Evolutionary conservation across 306 rosid species (phyloP).

Genomic region (Trifolium pratense): DNA sequence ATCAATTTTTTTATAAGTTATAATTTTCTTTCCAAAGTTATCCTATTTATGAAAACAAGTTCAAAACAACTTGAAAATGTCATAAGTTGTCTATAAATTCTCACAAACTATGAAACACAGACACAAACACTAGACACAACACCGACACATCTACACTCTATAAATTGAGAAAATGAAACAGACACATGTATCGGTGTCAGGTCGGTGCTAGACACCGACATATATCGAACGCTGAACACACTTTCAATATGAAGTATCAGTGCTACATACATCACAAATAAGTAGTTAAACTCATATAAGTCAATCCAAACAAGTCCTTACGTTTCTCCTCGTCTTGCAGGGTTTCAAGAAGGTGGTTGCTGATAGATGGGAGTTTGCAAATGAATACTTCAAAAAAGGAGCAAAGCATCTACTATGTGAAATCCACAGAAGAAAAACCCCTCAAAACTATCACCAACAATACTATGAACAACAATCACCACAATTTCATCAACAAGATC

Average conservation of each 20-base stretch:
- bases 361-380: constrained; percentile 87
- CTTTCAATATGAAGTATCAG: too few relatives aligned
- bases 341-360: constrained; percentile 84
- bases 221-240: too few relatives aligned
- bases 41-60: background rate
- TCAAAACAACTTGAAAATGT: background rate
- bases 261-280: background rate
- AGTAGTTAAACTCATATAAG: background rate
- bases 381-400: constrained; percentile 80
- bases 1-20: background rate
- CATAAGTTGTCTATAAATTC: background rate
- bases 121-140: background rate
- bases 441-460: constrained; percentile 63
- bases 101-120: background rate
- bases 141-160: too few relatives aligned
- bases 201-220: too few relatives aligned
- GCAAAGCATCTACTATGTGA: constrained; percentile 60
- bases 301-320: background rate
- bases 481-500: constrained; percentile 46
- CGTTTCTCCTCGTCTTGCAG: constrained; percentile 34
- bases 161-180: background rate
- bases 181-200: background rate
- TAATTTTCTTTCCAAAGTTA: background rate
- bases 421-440: constrained; percentile 77
- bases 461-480: constrained; percentile 47